A percentile compares a stretch with the other conserved stretches of the same genome.
Conservation (phyloP, 805 yeast genomes). For the Candida sphagnicola region DNA sequence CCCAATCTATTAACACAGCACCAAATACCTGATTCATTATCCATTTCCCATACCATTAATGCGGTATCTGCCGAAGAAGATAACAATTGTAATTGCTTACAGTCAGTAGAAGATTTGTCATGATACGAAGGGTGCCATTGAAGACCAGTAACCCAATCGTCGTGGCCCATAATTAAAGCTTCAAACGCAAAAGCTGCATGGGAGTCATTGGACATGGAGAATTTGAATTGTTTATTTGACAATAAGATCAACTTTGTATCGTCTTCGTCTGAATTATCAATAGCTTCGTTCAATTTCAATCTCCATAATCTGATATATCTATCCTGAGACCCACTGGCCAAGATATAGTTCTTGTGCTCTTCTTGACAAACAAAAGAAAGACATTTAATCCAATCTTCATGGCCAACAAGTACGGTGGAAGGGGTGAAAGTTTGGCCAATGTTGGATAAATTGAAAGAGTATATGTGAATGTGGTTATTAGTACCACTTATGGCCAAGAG, state of each 20-base stretch:
- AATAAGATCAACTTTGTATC: slow-evolving; percentile 48
- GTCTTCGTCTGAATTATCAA: slow-evolving; percentile 58
- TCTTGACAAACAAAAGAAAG: slow-evolving; percentile 53
- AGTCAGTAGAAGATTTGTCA: slow-evolving; percentile 5
- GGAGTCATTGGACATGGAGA: slow-evolving; percentile 32
- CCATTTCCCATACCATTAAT: slow-evolving; percentile 92
- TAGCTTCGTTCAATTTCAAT: slow-evolving; percentile 49
- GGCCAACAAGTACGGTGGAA: slow-evolving; percentile 70
- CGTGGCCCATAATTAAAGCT: slow-evolving; percentile 95
- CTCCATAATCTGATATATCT: slow-evolving; percentile 90
- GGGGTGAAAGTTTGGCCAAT: slow-evolving; percentile 21
- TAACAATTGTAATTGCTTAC: slow-evolving; percentile 50
- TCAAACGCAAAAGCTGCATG: slow-evolving; percentile 71
- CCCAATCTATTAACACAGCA: slow-evolving; percentile 77
- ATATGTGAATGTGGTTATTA: slow-evolving; percentile 48
- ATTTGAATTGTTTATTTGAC: slow-evolving; percentile 70
- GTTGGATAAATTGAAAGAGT: slow-evolving; percentile 31
- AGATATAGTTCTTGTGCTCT: slow-evolving; percentile 48
- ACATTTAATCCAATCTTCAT: slow-evolving; percentile 93
- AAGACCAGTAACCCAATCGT: slow-evolving; percentile 90
- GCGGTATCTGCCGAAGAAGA: slow-evolving; percentile 94
- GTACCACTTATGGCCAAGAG: slow-evolving; percentile 76
- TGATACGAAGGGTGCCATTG: slow-evolving; percentile 63
- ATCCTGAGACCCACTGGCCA: slow-evolving; percentile 93
- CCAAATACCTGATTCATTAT: slow-evolving; percentile 85